A percentile compares a stretch with the other conserved stretches of the same genome.
Evolutionary conservation across 2,329 filamentous ascomycete species (phyloP).

Genomic region (Phialocephala subalpina): DNA sequence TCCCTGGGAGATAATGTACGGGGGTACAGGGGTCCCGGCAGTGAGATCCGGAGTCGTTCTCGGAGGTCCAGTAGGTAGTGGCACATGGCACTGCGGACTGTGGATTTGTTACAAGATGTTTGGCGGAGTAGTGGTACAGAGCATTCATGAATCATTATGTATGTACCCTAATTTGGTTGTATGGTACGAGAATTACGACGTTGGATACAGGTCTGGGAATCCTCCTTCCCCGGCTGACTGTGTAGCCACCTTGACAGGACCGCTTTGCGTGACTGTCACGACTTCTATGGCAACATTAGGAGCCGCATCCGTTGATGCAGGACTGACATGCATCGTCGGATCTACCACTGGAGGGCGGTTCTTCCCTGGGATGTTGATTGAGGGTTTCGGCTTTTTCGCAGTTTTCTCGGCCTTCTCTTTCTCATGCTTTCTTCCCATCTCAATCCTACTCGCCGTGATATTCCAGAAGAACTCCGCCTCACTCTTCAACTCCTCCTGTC

Average conservation of each 20-base stretch:
- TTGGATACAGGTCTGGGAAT: neutral
- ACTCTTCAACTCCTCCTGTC: neutral
- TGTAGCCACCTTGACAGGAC: neutral
- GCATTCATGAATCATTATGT: too few species aligned
- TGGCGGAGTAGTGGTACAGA: too few species aligned
- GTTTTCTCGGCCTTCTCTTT: slow-evolving; percentile 2
- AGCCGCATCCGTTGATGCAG: neutral
- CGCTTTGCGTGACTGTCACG: neutral
- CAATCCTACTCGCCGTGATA: neutral
- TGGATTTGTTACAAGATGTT: too few species aligned
- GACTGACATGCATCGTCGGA: neutral
- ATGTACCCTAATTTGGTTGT: neutral
- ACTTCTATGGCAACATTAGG: neutral
- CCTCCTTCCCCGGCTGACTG: neutral
- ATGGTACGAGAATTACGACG: neutral
- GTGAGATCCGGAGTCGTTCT: neutral
- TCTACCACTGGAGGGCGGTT: neutral
- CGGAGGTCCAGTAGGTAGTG: neutral
- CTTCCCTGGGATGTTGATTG: neutral
- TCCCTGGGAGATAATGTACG: neutral
- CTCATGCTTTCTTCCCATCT: neutral
- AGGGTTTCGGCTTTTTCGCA: neutral
- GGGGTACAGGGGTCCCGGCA: neutral
- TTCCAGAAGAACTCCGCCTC: neutral
- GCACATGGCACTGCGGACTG: too few species aligned